Conservation (phyloP, 2,329 filamentous ascomycete species). For the Penicillium oxalicum region DNA sequence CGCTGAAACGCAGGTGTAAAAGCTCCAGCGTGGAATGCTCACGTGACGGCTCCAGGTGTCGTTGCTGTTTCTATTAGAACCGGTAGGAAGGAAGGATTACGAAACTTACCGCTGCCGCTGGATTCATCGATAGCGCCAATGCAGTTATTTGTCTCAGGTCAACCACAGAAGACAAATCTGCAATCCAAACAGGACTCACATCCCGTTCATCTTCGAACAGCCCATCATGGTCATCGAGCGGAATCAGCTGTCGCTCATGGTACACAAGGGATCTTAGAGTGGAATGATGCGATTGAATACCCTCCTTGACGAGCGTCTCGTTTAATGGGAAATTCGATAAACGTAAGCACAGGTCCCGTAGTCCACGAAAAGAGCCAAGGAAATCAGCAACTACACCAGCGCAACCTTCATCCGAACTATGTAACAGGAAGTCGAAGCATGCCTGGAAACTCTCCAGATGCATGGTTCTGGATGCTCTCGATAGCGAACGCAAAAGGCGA, state of each 20-base stretch:
- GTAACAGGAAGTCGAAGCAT: not conserved
- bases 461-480: not conserved
- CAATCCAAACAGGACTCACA: conserved; percentile 2
- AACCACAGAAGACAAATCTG: conserved; percentile 2
- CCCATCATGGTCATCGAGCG: conserved; percentile 2
- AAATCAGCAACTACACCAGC: conserved; percentile 2
- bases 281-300: conserved; percentile 4
- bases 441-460: too few species aligned
- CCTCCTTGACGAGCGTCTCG: conserved; percentile 1
- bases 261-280: conserved; percentile 6
- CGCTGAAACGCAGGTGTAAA: conserved; percentile 8
- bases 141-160: not conserved
- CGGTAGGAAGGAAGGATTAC: not conserved
- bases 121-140: conserved; percentile 5
- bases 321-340: conserved; percentile 7
- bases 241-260: conserved; percentile 7
- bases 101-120: conserved; percentile 5
- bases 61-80: not conserved
- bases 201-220: too few species aligned
- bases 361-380: conserved; percentile 6
- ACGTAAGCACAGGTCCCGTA: conserved; percentile 7
- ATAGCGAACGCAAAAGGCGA: not conserved
- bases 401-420: not conserved
- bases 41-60: not conserved
- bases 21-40: conserved; percentile 4